Evolutionary conservation across 1,284 basidiomycete species (phyloP), one percentile per base, ranked within the genome.

Genomic region (Coniferiporia weirii): DNA sequence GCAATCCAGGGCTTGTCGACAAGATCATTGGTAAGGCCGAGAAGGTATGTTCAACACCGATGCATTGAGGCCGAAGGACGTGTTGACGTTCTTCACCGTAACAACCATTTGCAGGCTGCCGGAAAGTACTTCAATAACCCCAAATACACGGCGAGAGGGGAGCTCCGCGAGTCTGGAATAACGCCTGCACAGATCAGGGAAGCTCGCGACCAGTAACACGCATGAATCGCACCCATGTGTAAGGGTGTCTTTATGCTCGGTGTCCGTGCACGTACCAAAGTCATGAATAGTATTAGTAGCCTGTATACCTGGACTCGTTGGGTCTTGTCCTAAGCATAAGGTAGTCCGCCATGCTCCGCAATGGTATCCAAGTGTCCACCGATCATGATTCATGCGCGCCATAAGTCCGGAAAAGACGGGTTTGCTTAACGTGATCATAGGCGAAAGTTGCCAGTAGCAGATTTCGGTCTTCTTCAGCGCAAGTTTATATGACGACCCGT

Each of bases 121-220:
- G 56, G 56, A 13, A 15, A 17, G 19, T 40, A 58, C 34, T 58
- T 40, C 48, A 58, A 58, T 22, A 52, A 46, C 20, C 51, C 56
- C 17, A 34, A 46, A 1, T 20, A 19, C 17, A n/a, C 35, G 19
- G 56, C 51, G 15, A 58, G 36, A 27, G 56, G 56, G 13, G 35
- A 52, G 35, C 56, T 58, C 27, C 56, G 56, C 19, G 43, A 36
- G 22, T 17, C 46, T 40, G 54, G 54, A 27, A 34, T 47, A 17
- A 45, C 19, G 45, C 27, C 34, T 45, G 54, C 17, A 12, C 22
- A 49, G 54, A 5, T 5, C 19, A 17, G n/a, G 17, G 44, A 46
- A n/a, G 44, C 44, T 19, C 17, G 3, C 17, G 44, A 12, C 17
- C 15, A 3, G 8, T 13, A 46, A 13, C 12, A 19, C 3, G 44